Conservation (phyloP, 2,329 filamentous ascomycete genomes). For the Pseudogymnoascus sp. region DNA sequence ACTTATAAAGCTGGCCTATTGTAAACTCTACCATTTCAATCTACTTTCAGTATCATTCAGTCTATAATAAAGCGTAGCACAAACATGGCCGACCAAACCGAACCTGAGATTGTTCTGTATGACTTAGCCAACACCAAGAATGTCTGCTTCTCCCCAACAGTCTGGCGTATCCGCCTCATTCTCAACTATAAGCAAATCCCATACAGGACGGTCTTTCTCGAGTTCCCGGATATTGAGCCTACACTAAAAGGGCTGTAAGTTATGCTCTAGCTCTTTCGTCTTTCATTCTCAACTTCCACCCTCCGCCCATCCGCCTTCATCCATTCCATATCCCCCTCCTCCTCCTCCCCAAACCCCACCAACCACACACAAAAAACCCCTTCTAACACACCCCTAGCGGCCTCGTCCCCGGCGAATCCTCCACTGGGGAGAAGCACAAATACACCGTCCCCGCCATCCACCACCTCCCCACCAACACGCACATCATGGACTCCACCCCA, state of each 20-base stretch:
- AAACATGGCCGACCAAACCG: conserved; percentile 21
- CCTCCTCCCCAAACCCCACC: not conserved
- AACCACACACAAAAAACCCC: not conserved
- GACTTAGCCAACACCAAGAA: conserved; percentile 33
- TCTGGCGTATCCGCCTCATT: conserved; percentile 36
- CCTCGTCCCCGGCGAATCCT: conserved; percentile 18
- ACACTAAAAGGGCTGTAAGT: conserved; percentile 34
- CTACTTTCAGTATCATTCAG: not conserved
- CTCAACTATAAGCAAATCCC: conserved; percentile 36
- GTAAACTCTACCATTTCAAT: conserved; percentile 2
- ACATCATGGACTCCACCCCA: conserved; percentile 33
- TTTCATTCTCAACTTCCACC: conserved; percentile 12
- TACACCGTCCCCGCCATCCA: conserved; percentile 36
- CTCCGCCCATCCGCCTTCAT: conserved; percentile 2
- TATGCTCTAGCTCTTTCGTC: conserved; percentile 7
- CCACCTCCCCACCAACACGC: conserved; percentile 31
- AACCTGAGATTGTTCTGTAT: conserved; percentile 32
- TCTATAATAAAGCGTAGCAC: conserved; percentile 12
- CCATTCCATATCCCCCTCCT: conserved; percentile 8
- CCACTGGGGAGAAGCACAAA: conserved; percentile 17
- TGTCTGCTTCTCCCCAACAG: conserved; percentile 34
- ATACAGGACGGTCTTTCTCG: conserved; percentile 34
- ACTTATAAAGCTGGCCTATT: conserved; percentile 3
- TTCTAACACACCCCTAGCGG: conserved; percentile 19
- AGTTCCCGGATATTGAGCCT: conserved; percentile 35